These are phyloP conservation scores for Talaromyces trachyspermus DNA, from an alignment of 495 filamentous ascomycete genomes.

Conservation along the genomic window DNA sequence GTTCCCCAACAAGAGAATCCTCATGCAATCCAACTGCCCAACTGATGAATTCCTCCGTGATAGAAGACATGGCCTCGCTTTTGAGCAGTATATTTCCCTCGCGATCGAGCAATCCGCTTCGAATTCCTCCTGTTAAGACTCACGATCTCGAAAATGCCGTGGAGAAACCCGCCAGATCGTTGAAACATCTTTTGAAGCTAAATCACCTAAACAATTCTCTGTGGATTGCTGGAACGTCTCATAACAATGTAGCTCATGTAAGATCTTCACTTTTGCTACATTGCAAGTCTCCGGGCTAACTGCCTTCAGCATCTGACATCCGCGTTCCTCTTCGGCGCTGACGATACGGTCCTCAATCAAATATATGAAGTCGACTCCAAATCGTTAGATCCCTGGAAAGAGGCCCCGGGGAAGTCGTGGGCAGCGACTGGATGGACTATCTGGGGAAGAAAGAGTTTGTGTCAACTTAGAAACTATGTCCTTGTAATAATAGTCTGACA, in stretches of 20 bases:
- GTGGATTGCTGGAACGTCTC: slow-evolving; percentile 48
- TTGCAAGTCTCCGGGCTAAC: neutral
- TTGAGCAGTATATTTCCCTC: neutral
- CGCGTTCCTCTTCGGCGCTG: slow-evolving; percentile 75
- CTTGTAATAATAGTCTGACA: neutral
- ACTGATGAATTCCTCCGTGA: neutral
- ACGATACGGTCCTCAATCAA: slow-evolving; percentile 58
- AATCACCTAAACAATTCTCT: slow-evolving; percentile 88
- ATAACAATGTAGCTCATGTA: slow-evolving; percentile 86
- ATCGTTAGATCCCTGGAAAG: slow-evolving; percentile 69
- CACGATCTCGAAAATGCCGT: slow-evolving; percentile 71
- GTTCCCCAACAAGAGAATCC: slow-evolving; percentile 1
- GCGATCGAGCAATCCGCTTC: neutral
- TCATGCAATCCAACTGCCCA: neutral
- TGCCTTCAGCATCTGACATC: slow-evolving; percentile 57
- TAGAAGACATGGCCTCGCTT: neutral
- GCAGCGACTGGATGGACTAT: slow-evolving; percentile 79
- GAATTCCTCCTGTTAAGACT: slow-evolving; percentile 57
- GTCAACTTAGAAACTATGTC: too few relatives aligned
- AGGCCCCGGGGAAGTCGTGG: slow-evolving; percentile 72
- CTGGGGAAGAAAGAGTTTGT: slow-evolving; percentile 59
- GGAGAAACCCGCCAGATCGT: slow-evolving; percentile 70
- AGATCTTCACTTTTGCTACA: slow-evolving; percentile 13
- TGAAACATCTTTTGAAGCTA: slow-evolving; percentile 82
- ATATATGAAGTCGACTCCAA: slow-evolving; percentile 73